A percentile compares a stretch with the other conserved stretches of the same genome.
phyloP scores from a whole-genome alignment of 768 basidiomycete species.

The Suillus subalutaceus region DNA sequence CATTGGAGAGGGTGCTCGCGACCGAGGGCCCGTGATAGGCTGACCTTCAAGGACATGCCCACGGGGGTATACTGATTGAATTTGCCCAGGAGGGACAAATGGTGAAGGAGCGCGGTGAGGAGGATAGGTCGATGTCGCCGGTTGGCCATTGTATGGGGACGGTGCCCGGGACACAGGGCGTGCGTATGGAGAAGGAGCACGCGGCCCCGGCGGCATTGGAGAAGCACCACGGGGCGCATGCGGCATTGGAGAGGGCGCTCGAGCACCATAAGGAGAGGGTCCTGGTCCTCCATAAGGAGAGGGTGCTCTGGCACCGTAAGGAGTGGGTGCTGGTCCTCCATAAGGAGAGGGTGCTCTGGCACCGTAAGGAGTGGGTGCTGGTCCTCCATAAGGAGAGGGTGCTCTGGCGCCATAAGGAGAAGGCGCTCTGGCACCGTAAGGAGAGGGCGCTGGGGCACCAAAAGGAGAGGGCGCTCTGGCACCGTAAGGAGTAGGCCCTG shows the following conservation, averaged over 20 bases:
- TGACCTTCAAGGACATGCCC: conserved; percentile 62
- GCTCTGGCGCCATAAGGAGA: conserved; percentile 15
- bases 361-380: conserved; percentile 33
- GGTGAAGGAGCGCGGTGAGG: conserved; percentile 32
- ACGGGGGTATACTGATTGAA: conserved; percentile 48
- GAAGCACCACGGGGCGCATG: conserved; percentile 33
- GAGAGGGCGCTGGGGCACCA: conserved; percentile 9
- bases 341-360: conserved; percentile 30
- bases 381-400: not conserved
- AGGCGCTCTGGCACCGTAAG: not conserved
- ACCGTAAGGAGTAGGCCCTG: conserved; percentile 3
- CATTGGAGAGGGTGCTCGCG: conserved; percentile 57
- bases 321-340: conserved; percentile 22
- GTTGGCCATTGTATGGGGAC: conserved; percentile 27
- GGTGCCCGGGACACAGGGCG: conserved; percentile 29
- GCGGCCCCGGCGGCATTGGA: conserved; percentile 33
- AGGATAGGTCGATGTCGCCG: not conserved
- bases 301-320: conserved; percentile 24
- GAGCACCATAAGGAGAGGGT: conserved; percentile 30
- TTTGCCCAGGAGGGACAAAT: conserved; percentile 25
- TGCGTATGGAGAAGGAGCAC: conserved; percentile 21
- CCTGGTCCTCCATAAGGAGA: conserved; percentile 31
- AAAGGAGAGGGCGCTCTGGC: not conserved
- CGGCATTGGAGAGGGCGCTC: conserved; percentile 22
- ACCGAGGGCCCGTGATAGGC: conserved; percentile 37